Percentiles rank a stretch among this genome's conserved stretches.
Conservation (phyloP, 352 stramenopile species). For the Phytopythium chamaehyphon region DNA sequence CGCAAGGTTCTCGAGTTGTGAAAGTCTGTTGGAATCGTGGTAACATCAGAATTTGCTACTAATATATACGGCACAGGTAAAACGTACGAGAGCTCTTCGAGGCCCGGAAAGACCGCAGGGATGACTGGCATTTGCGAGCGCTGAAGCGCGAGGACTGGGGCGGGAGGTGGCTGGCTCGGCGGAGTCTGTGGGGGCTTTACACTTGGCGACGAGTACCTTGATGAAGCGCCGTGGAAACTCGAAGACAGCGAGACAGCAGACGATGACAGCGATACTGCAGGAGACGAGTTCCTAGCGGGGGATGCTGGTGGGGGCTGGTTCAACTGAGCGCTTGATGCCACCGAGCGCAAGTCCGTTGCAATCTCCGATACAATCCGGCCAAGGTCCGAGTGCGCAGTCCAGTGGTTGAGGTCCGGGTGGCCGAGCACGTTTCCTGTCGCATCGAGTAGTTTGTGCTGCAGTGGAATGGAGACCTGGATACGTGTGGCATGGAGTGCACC, state of each 20-base stretch:
- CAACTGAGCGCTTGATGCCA: conserved; percentile 9
- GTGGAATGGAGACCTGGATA: conserved; percentile 50
- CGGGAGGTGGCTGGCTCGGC: conserved; percentile 28
- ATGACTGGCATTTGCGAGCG: conserved; percentile 75
- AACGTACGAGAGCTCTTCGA: conserved; percentile 77
- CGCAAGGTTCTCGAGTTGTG: conserved; percentile 59
- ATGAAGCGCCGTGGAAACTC: conserved; percentile 5
- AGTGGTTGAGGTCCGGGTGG: conserved; percentile 72
- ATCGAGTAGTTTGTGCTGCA: conserved; percentile 79
- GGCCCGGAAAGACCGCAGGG: conserved; percentile 61
- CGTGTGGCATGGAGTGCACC: no score
- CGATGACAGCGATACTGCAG: conserved; percentile 2
- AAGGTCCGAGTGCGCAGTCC: conserved; percentile 80
- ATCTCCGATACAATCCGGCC: conserved; percentile 79
- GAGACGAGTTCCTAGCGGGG: conserved; percentile 14
- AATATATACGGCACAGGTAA: neutral
- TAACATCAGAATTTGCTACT: neutral
- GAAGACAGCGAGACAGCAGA: conserved; percentile 8
- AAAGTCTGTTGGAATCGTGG: conserved; percentile 17
- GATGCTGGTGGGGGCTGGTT: conserved; percentile 19
- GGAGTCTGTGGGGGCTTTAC: conserved; percentile 16
- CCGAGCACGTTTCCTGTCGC: conserved; percentile 60
- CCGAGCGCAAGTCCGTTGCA: conserved; percentile 42
- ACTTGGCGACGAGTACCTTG: conserved; percentile 18
- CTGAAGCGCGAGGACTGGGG: conserved; percentile 37